Conservation (phyloP, 192 early-diverging fungal genomes). For the Podila minutissima region DNA sequence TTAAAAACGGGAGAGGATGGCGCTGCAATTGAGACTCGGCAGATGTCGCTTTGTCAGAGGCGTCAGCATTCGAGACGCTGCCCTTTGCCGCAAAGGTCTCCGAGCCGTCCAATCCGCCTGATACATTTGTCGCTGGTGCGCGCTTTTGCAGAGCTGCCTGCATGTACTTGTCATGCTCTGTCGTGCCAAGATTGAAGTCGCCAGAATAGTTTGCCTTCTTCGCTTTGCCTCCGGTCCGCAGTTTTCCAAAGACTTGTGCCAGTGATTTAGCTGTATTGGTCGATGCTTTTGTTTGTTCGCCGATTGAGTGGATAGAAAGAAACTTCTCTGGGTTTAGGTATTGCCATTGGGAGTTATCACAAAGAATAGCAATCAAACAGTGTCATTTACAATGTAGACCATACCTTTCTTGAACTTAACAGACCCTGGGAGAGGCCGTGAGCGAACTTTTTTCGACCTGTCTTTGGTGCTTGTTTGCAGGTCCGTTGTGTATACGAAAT, state of each 20-base stretch:
- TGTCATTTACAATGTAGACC: no score
- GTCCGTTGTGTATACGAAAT: not conserved
- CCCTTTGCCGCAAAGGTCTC: not conserved
- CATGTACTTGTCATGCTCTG: conserved; percentile 24
- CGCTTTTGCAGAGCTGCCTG: conserved; percentile 13
- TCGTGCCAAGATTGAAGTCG: conserved; percentile 22
- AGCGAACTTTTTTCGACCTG: not conserved
- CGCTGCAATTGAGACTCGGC: not conserved
- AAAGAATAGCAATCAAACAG: no score
- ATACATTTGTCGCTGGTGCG: no score
- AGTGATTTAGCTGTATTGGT: conserved; percentile 24
- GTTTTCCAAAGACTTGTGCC: conserved; percentile 21
- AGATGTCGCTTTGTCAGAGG: not conserved
- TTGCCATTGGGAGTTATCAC: no score
- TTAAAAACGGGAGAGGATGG: conserved; percentile 22
- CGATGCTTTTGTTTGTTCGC: conserved; percentile 8
- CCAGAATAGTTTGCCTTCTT: conserved; percentile 18
- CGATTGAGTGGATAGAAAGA: not conserved
- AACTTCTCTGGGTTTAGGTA: no score
- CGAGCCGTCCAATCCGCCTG: not conserved
- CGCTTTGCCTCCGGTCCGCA: conserved; percentile 22
- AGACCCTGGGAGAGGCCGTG: not conserved
- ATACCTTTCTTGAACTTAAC: no score
- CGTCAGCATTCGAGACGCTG: not conserved
- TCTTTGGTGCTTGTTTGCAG: not conserved